phyloP scores from a whole-genome alignment of 1,139 yeast genomes.

The Scheffersomyces titani region DNA sequence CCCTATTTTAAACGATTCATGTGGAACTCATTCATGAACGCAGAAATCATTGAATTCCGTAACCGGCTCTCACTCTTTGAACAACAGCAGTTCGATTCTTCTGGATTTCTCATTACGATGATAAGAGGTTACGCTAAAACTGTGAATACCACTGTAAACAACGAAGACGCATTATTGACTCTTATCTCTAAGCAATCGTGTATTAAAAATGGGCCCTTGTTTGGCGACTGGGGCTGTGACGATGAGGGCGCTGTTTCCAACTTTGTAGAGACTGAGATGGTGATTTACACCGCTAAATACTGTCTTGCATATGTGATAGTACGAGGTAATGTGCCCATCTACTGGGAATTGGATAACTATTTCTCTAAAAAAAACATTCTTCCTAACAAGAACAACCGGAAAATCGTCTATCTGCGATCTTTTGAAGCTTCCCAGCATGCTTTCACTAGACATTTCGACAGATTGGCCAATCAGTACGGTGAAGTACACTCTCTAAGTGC shows the following conservation, averaged over 20 bases:
- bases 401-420: slow-evolving; percentile 55
- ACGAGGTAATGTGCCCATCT: slow-evolving; percentile 70
- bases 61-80: slow-evolving; percentile 54
- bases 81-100: slow-evolving; percentile 50
- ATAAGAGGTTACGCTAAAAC: slow-evolving; percentile 70
- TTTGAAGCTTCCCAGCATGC: slow-evolving; percentile 68
- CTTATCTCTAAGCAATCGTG: slow-evolving; percentile 69
- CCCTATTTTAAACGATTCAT: slow-evolving; percentile 56
- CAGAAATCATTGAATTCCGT: slow-evolving; percentile 61
- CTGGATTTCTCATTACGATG: slow-evolving; percentile 59
- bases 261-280: slow-evolving; percentile 65
- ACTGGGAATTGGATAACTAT: slow-evolving; percentile 59
- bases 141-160: slow-evolving; percentile 44
- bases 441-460: slow-evolving; percentile 63
- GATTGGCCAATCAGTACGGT: slow-evolving; percentile 58
- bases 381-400: slow-evolving; percentile 43
- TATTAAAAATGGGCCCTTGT: slow-evolving; percentile 57
- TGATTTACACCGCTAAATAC: slow-evolving; percentile 53
- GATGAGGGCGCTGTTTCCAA: slow-evolving; percentile 72
- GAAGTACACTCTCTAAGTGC: slow-evolving; percentile 62
- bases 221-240: slow-evolving; percentile 71
- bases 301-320: slow-evolving; percentile 61
- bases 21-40: slow-evolving; percentile 65
- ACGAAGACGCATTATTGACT: slow-evolving; percentile 52
- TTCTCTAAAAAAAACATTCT: slow-evolving; percentile 34